Evolutionary conservation across 2,329 filamentous ascomycete species (phyloP), one percentile per base, ranked within the genome.

Genomic region (Xylariaceae sp.): DNA sequence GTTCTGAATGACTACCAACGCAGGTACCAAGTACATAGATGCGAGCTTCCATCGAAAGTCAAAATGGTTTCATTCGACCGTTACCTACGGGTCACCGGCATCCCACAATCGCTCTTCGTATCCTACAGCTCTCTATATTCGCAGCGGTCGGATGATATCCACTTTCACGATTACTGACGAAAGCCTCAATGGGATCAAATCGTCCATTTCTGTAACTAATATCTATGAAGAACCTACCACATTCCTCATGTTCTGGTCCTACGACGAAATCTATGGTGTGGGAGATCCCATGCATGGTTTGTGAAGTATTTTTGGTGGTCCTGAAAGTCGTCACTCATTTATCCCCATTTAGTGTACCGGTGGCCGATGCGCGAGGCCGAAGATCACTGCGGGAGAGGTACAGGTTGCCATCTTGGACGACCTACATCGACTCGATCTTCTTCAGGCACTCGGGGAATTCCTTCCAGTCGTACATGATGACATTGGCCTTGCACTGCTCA

Each of bases 391-490:
- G 24, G n/a, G n/a, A n/a, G n/a, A n/a, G n/a, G n/a, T n/a, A n/a
- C n/a, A n/a, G n/a, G n/a, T n/a, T 23, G 22, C 27, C 25, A 33
- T 43, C 25, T 19, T 32, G 32, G 32, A 31, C 33, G 29, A 49
- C 43, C 52, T 52, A 57, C 47, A 55, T 33, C 30, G 43, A 44
- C 45, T 59, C 56, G 32, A 59, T 53, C 47, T 58, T 53, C 51
- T 56, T 56, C 40, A 60, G 42, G 39, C 45, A 49, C 33, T 55
- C 50, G 21, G 53, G 52, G 45, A 65, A 64, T 25, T 64, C 59
- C 35, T 51, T 60, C 62, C 62, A 65, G 52, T 65, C 53, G 36
- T 61, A 56, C 59, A 65, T 77, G 52, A 77, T 61, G 33, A 67
- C 60, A 40, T 64, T 60, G 44, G 65, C 70, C 0, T 56, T 53